Base-by-base conservation (phyloP, 331 rosid genomes). In the Quercus phellos region DNA sequence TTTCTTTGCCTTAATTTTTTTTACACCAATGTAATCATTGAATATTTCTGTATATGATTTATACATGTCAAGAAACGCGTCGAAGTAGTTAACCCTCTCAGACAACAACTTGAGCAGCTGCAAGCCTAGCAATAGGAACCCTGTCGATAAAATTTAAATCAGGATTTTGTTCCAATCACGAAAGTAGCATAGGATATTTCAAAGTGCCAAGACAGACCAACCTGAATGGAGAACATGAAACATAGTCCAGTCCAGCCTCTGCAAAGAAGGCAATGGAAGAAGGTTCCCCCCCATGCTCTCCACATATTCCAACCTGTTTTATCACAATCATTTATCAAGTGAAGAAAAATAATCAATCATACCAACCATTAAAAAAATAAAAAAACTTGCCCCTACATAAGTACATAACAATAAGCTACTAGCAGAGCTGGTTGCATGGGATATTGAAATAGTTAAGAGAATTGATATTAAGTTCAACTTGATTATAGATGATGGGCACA, bases 241-340 rank as follows among this genome's bases (percentile, higher is more conserved):
- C 99, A 82, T 95, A 95, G 89, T 95, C 97, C 38, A 95, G 94
- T 66, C 99, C 98, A 73, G 90, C 92, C 85, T 91, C 84, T 2
- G 98, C 98, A 60, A 95, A 95, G 85, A 93, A 95, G 76, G 94
- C 97, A 53, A 95, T 90, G 55, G 99, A 95, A 68, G 99, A 91
- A 74, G 98, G 98, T 70, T 95, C 99, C 75, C 98, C 99, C 18
- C 99, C 99, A 86, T 95, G 98, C 84, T 95, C 98, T 55, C 98
- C 99, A 77, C 99, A 95, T 77, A 95, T 88, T 85, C 99, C 99
- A 85, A 95, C 86, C 99, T 94, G 88, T 78, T 70, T 46, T 38
- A 79, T 63, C 58, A 84, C 38, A 64, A 76, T 26, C 27, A 35
- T 8, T 11, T 12, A 38, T 77, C 68, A 72, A 34, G 4, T 81